Evolutionary conservation across 805 yeast genomes (phyloP).

Genomic region (Candida quercuum): DNA sequence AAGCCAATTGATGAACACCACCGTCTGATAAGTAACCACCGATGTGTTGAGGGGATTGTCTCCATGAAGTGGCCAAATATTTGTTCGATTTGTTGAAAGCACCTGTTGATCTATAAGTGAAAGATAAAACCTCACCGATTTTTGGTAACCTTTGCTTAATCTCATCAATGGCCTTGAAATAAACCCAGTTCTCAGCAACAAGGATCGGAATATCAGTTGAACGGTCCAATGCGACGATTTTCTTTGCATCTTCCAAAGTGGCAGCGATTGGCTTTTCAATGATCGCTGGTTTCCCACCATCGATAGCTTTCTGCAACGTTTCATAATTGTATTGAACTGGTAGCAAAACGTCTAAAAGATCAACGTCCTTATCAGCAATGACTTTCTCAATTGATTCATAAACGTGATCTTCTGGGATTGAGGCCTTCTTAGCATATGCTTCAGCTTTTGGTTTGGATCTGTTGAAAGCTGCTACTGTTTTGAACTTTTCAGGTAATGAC

Average conservation of each 20-base stretch:
- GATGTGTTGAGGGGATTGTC: constrained; percentile 83
- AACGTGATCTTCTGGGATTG: constrained; percentile 36
- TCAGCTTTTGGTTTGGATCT: constrained; percentile 83
- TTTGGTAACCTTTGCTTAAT: constrained; percentile 54
- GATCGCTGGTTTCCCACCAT: constrained; percentile 70
- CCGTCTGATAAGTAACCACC: constrained; percentile 94
- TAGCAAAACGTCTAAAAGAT: constrained; percentile 75
- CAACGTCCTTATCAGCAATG: constrained; percentile 60
- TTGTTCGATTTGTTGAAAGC: constrained; percentile 57
- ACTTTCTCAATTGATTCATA: constrained; percentile 29
- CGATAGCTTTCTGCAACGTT: constrained; percentile 64
- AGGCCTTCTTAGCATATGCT: constrained; percentile 63
- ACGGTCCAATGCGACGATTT: constrained; percentile 65
- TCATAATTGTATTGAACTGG: constrained; percentile 82
- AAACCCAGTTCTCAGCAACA: constrained; percentile 85
- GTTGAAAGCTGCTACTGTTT: constrained; percentile 70
- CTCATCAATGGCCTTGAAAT: constrained; percentile 50
- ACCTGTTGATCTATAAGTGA: constrained; percentile 72
- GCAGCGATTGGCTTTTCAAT: constrained; percentile 95
- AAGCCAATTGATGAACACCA: constrained; percentile 93
- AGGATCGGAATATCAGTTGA: constrained; percentile 62
- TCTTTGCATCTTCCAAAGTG: constrained; percentile 69
- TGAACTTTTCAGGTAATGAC: constrained; percentile 43
- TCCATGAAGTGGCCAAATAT: constrained; percentile 74
- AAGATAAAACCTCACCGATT: constrained; percentile 69